A percentile compares a stretch with the other conserved stretches of the same genome.
phyloP scores from a whole-genome alignment of 805 yeast genomes.

The Cephaloascus albidus region DNA sequence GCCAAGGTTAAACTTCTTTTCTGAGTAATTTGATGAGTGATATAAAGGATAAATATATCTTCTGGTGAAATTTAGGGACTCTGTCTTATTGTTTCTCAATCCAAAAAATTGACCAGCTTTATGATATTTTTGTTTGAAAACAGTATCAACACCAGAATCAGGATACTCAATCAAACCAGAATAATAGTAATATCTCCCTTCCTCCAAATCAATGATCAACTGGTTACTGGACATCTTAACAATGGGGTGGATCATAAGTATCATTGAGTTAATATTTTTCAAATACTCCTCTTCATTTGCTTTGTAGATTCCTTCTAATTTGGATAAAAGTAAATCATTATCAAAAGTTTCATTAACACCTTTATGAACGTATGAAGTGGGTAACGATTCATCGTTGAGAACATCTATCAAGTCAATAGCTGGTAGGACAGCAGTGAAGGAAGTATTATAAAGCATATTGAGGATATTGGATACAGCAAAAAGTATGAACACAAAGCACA shows the following conservation, averaged over 20 bases:
- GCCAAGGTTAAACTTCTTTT: background rate
- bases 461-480: too few species aligned
- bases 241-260: background rate
- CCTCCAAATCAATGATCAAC: background rate
- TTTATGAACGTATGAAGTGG: background rate
- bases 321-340: background rate
- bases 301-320: background rate
- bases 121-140: too few species aligned
- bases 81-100: background rate
- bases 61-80: background rate
- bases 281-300: background rate
- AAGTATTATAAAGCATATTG: too few species aligned
- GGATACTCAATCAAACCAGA: background rate
- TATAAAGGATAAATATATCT: background rate
- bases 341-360: background rate
- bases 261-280: background rate
- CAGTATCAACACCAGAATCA: background rate
- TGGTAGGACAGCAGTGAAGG: background rate
- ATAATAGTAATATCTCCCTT: background rate
- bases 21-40: background rate
- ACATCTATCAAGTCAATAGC: background rate
- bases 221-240: background rate
- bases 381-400: background rate
- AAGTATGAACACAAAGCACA: too few species aligned
- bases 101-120: background rate